phyloP scores from a whole-genome alignment of 1,139 yeast species.

The Debaryomyces singareniensis region DNA sequence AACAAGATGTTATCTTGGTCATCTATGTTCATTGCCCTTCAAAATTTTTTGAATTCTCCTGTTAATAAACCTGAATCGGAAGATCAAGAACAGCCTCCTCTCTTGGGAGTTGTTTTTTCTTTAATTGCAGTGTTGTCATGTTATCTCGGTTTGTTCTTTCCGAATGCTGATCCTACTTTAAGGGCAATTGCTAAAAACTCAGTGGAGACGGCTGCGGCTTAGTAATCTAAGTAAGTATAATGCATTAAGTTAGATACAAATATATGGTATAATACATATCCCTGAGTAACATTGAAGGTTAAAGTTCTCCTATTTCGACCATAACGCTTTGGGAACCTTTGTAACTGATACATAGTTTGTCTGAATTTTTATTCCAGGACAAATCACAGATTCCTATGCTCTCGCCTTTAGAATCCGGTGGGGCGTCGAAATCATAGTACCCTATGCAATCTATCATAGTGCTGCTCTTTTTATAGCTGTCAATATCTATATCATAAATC shows the following conservation, averaged over 20 bases:
- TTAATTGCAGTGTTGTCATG: constrained; percentile 43
- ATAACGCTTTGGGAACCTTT: constrained; percentile 38
- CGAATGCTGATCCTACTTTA: constrained; percentile 24
- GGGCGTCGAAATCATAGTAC: constrained; percentile 13
- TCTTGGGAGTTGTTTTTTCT: constrained; percentile 42
- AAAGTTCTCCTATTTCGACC: constrained; percentile 14
- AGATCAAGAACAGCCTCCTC: constrained; percentile 30
- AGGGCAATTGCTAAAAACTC: constrained; percentile 11
- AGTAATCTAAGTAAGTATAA: constrained; percentile 1
- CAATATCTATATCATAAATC: constrained; percentile 41
- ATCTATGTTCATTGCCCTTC: constrained; percentile 46
- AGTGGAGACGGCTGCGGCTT: constrained; percentile 14
- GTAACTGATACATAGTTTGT: constrained; percentile 32
- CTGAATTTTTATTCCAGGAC: constrained; percentile 35
- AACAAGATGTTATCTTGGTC: constrained; percentile 55
- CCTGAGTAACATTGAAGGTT: not conserved
- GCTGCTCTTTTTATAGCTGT: constrained; percentile 8
- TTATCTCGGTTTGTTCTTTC: constrained; percentile 46
- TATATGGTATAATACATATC: not conserved
- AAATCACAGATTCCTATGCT: constrained; percentile 34
- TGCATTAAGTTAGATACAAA: constrained; percentile 3
- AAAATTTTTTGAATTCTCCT: constrained; percentile 46
- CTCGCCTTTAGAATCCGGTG: constrained; percentile 3
- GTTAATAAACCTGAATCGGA: constrained; percentile 24
- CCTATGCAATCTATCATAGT: constrained; percentile 20